Evolutionary conservation across 768 basidiomycete species (phyloP), one percentile per base, ranked within the genome.

Genomic region (Collybia sordida): DNA sequence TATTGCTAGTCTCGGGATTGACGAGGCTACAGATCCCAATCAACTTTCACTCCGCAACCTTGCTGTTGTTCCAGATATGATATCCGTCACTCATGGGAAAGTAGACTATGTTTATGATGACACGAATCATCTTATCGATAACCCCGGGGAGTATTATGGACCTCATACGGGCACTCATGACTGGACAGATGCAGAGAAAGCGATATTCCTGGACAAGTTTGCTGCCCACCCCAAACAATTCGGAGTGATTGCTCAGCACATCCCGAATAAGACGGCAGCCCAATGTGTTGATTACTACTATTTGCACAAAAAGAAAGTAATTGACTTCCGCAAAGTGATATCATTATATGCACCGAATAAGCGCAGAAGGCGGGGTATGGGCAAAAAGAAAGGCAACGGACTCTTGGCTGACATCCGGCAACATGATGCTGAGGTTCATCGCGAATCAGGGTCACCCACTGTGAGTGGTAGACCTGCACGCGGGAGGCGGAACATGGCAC

Each of bases 221-320:
- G 88, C 90, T 6, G 80, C 81, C 7, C 78, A 84, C 61, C 94
- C 95, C 4, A 98, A 98, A 64, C 95, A 98, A 64, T 98, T 98
- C 59, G 95, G 93, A n/a, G 77, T 86, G 61, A 94, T 98, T 51
- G 85, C 95, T 0, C 79, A 83, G 19, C 80, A 73, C 56, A 69
- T 98, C 11, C 82, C 88, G 4, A 78, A 91, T 74, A 98, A 97
- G 77, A 86, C 90, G 1, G 73, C 90, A 1, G 75, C 85, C 0
- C 90, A 97, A 76, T 97, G 94, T 63, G 90, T 98, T 40, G 81
- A 87, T 42, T 96, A 84, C 69, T 98, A 98, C 69, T 98, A 98
- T 66, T 73, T 96, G 44, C 90, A 94, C 72, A 98, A 98, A 78
- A 93, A 93, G 71, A 80, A 79, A 58, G 68, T 79, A 31, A 90